Percentiles rank a stretch among this genome's conserved stretches.
Evolutionary conservation across 495 filamentous ascomycete species (phyloP).

Genomic region (Aspergillus egyptiacus): DNA sequence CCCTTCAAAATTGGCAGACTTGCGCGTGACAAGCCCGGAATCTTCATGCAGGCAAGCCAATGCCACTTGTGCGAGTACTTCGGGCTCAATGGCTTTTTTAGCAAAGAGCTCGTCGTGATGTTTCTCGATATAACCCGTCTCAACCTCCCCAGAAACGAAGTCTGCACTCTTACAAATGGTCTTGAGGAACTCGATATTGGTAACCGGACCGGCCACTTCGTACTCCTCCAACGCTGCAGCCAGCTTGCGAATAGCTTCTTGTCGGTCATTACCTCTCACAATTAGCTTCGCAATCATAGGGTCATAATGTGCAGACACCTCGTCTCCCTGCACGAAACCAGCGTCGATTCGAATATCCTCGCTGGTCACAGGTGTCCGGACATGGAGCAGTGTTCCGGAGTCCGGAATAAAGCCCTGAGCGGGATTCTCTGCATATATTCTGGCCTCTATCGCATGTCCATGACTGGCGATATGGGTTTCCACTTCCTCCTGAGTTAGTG

Average conservation of each 20-base stretch:
- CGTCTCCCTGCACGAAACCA: conserved; percentile 85
- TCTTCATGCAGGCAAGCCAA: conserved; percentile 57
- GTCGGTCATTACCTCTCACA: conserved; percentile 70
- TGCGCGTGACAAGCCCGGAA: conserved; percentile 14
- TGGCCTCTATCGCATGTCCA: conserved; percentile 87
- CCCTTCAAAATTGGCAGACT: conserved; percentile 22
- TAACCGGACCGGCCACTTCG: conserved; percentile 85
- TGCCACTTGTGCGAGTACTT: conserved; percentile 78
- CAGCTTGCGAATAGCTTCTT: conserved; percentile 78
- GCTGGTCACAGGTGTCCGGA: conserved; percentile 62
- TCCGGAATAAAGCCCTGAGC: conserved; percentile 86
- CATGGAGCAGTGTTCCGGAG: conserved; percentile 80
- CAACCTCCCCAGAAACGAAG: conserved; percentile 83
- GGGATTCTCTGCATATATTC: conserved; percentile 96
- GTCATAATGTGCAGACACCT: conserved; percentile 92
- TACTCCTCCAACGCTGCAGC: conserved; percentile 79
- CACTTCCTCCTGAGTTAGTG: conserved; percentile 77
- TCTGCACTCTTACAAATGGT: conserved; percentile 68
- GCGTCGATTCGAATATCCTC: conserved; percentile 83
- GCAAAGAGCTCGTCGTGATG: conserved; percentile 69
- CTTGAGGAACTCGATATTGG: conserved; percentile 97
- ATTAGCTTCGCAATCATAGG: conserved; percentile 99
- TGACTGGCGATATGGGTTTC: conserved; percentile 65
- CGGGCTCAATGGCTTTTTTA: conserved; percentile 46
- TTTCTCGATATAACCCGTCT: conserved; percentile 94